Evolutionary conservation across 805 yeast genomes (phyloP).

Genomic region (Starmerella bombi): DNA sequence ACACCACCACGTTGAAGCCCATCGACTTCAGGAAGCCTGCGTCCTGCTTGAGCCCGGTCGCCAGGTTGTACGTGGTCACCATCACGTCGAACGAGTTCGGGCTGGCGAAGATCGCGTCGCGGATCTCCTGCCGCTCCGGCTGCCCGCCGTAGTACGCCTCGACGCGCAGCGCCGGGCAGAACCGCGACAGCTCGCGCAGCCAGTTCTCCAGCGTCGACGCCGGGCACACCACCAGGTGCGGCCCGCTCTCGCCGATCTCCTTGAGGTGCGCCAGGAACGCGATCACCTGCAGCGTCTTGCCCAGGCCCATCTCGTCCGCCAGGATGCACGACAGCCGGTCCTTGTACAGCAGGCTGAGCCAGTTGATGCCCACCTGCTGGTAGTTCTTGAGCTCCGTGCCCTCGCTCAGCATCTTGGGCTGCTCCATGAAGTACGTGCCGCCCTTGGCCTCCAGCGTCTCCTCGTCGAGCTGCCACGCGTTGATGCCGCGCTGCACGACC

Average conservation of each 20-base stretch:
- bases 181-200: slow-evolving; percentile 85
- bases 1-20: slow-evolving; percentile 75
- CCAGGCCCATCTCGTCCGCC: slow-evolving; percentile 97
- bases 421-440: slow-evolving; percentile 39
- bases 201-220: slow-evolving; percentile 94
- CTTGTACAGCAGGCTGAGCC: slow-evolving; percentile 72
- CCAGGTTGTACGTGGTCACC: slow-evolving; percentile 87
- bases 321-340: slow-evolving; percentile 76
- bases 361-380: slow-evolving; percentile 94
- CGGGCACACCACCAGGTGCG: slow-evolving; percentile 91
- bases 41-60: slow-evolving; percentile 76
- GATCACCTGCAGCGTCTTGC: slow-evolving; percentile 93
- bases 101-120: slow-evolving; percentile 48
- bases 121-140: slow-evolving; percentile 68
- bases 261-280: slow-evolving; percentile 78
- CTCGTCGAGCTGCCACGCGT: slow-evolving; percentile 76
- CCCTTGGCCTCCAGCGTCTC: slow-evolving; percentile 43
- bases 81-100: slow-evolving; percentile 62
- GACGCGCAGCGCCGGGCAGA: slow-evolving; percentile 65
- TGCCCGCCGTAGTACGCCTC: slow-evolving; percentile 92
- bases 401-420: slow-evolving; percentile 54
- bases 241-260: slow-evolving; percentile 52
- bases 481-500: slow-evolving; percentile 55
- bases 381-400: slow-evolving; percentile 66
- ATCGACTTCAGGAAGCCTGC: slow-evolving; percentile 60